These are phyloP conservation scores for Ceratocystiopsis brevicomis DNA, from an alignment of 2,329 filamentous ascomycete species.

Conservation along the genomic window DNA sequence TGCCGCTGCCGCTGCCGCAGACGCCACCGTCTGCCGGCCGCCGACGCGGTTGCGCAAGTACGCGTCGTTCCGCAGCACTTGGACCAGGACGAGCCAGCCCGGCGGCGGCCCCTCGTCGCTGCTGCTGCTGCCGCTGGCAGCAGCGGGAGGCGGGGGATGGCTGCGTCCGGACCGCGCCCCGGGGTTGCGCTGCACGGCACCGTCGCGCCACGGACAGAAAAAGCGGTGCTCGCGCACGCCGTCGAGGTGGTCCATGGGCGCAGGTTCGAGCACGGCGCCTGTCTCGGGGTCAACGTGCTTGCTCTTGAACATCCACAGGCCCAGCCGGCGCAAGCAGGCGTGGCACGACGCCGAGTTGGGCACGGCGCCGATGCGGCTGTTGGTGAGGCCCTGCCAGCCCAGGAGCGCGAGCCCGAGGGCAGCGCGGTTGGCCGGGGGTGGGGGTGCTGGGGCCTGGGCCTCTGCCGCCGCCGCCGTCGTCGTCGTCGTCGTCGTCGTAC, in stretches of 20 bases:
- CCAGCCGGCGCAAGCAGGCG: constrained; percentile 72
- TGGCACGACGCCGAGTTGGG: constrained; percentile 62
- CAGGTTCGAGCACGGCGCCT: constrained; percentile 32
- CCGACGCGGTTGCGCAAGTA: constrained; percentile 25
- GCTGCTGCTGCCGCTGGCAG: constrained; percentile 12
- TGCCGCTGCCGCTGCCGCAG: not conserved
- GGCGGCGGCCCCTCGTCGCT: constrained; percentile 20
- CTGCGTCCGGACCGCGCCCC: constrained; percentile 10
- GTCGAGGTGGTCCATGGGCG: constrained; percentile 49
- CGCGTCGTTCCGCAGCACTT: constrained; percentile 39
- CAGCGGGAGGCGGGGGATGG: not conserved
- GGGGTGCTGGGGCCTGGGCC: constrained; percentile 1
- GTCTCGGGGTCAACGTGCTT: constrained; percentile 41
- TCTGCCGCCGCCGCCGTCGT: constrained; percentile 8
- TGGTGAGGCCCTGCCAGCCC: constrained; percentile 53
- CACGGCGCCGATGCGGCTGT: constrained; percentile 35
- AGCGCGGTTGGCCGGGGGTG: constrained; percentile 29
- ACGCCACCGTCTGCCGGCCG: constrained; percentile 6
- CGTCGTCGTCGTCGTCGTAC: constrained; percentile 15
- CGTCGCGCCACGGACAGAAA: constrained; percentile 66
- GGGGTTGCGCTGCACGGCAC: constrained; percentile 37
- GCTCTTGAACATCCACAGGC: constrained; percentile 83
- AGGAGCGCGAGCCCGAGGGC: constrained; percentile 52
- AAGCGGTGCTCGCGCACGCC: constrained; percentile 56
- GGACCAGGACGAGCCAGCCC: constrained; percentile 35